Base-by-base conservation (phyloP, 768 basidiomycete genomes). In the Omphalotus guepiniiformis region DNA sequence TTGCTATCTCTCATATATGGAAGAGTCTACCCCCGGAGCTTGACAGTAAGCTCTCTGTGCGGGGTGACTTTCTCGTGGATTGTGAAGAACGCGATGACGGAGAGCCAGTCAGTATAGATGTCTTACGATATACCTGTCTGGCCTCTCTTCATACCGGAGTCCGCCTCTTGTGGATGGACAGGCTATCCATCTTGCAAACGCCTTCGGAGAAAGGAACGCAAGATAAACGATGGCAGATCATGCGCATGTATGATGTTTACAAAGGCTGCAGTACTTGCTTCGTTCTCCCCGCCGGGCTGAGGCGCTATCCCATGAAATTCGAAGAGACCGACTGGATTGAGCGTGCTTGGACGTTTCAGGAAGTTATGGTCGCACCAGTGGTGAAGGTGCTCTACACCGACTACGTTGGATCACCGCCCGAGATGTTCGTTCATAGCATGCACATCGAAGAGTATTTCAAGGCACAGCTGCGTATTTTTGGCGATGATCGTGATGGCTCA, bases 81-180 rank as follows among this genome's bases (percentile, higher is more conserved):
- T 9, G 38, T 19, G 38, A 39, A 39, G 38, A 39, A 9, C 38
- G 38, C 38, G 19, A 39, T 39, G 38, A 39, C 38, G 38, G 38
- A 39, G 38, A 18, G 21, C 38, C 38, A 19, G 19, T 39, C 38
- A 39, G 38, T 18, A 39, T 39, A 9, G 38, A 39, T 39, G 38
- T 39, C 9, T 19, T 39, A 22, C 38, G 18, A 9, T 39, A 39
- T 39, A 19, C 18, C 19, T 39, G 38, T 22, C 38, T 39, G 19
- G 38, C 38, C 18, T 39, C 38, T 22, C 38, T 39, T 39, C 38
- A 39, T 8, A 11, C 19, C 13, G 38, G 38, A 9, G 21, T 39
- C 21, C 8, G 18, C 18, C 19, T 39, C 8, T 22, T 39, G 21
- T 39, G 38, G 38, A 9, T 39, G 8, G 38, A 39, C 18, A 15